A percentile compares a stretch with the other conserved stretches of the same genome.
These are phyloP conservation scores for Sporothrix curviconia DNA, from an alignment of 2,329 filamentous ascomycete genomes.

Conservation along the genomic window DNA sequence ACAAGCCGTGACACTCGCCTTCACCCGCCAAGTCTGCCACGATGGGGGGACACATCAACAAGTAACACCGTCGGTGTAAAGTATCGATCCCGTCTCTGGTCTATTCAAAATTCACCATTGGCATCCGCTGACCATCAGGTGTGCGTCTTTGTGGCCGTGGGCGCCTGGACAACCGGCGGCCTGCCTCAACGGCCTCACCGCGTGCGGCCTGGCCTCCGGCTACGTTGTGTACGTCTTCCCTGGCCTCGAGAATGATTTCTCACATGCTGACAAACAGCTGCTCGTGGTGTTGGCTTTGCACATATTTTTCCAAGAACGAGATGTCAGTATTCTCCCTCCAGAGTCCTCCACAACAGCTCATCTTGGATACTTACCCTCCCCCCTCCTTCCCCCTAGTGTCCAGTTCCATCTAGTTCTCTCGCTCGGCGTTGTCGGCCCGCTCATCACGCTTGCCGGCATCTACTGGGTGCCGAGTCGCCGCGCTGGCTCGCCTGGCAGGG, in stretches of 20 bases:
- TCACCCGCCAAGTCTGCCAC: background rate
- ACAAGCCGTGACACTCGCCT: no score
- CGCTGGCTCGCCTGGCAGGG: conserved; percentile 44
- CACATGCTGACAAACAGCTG: conserved; percentile 1
- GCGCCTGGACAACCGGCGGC: conserved; percentile 9
- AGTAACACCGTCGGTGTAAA: conserved; percentile 3
- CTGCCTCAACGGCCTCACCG: conserved; percentile 10
- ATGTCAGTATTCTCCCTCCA: no score
- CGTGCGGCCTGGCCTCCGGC: conserved; percentile 8
- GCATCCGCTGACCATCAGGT: background rate
- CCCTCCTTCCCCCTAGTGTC: background rate
- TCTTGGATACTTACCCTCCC: background rate
- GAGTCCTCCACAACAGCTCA: background rate
- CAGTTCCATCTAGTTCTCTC: conserved; percentile 5
- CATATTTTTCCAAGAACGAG: conserved; percentile 10
- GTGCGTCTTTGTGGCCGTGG: conserved; percentile 5
- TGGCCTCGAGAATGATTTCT: background rate
- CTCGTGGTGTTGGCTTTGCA: conserved; percentile 4
- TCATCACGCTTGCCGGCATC: conserved; percentile 12
- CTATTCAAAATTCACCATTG: no score
- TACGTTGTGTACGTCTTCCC: conserved; percentile 1
- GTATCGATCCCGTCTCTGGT: no score
- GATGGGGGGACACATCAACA: conserved; percentile 9
- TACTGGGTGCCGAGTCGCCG: conserved; percentile 14
- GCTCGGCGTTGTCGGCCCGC: conserved; percentile 8